These are phyloP conservation scores for Heterobasidion occidentale DNA, from an alignment of 1,284 basidiomycete species.

Conservation along the genomic window DNA sequence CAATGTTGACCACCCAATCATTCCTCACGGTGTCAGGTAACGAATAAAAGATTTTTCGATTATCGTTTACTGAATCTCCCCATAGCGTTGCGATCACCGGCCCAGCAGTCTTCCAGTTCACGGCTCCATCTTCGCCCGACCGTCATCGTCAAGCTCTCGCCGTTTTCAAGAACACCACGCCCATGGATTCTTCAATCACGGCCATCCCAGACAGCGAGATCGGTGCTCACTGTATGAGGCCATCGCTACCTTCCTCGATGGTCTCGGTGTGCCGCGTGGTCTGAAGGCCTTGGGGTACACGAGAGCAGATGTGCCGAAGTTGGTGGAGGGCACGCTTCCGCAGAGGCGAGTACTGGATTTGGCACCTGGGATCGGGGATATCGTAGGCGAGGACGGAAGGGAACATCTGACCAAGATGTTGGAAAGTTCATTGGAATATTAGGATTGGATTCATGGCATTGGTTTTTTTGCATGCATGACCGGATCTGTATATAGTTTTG, in stretches of 20 bases:
- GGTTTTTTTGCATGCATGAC: not conserved
- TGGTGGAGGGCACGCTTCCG: constrained; percentile 85
- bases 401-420: constrained; percentile 75
- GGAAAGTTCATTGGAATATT: constrained; percentile 71
- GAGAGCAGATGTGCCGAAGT: constrained; percentile 48
- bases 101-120: constrained; percentile 93
- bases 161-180: constrained; percentile 68
- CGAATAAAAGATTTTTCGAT: constrained; percentile 9
- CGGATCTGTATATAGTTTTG: not conserved
- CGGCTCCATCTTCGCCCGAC: constrained; percentile 83
- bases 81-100: constrained; percentile 75
- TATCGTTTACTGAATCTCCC: not conserved
- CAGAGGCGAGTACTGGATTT: constrained; percentile 84
- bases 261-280: constrained; percentile 83
- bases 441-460: constrained; percentile 11
- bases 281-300: constrained; percentile 83
- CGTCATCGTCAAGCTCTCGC: constrained; percentile 86
- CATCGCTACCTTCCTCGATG: constrained; percentile 86
- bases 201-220: constrained; percentile 79
- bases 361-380: constrained; percentile 77
- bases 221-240: constrained; percentile 81
- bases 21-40: constrained; percentile 85
- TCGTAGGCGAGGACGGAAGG: constrained; percentile 71
- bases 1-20: constrained; percentile 76
- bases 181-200: constrained; percentile 61